Evolutionary conservation across 345 rosid species (phyloP), one percentile per base, ranked within the genome.

Genomic region (Physaria fendleri): DNA sequence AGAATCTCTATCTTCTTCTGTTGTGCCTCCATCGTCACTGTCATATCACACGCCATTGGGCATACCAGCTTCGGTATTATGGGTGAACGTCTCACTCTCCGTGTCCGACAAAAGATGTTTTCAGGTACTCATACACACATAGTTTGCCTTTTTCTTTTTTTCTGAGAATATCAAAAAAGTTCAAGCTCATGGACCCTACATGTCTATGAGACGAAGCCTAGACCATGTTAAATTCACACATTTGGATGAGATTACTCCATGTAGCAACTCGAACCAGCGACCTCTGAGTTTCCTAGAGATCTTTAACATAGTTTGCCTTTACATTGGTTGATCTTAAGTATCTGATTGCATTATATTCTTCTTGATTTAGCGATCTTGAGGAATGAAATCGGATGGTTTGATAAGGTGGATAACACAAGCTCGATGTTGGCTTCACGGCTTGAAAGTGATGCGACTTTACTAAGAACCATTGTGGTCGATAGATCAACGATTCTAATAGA

Each of bases 361-460:
- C n/a, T n/a, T 29, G 58, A 58, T 56, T 66, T 83, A 89, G 97
- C 97, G 30, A 84, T 92, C 47, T 67, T 92, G 81, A 85, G 69
- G 61, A 92, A 92, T 37, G 99, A 92, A 72, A 83, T 92, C 0
- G 99, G 91, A 41, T 92, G 99, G 99, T 92, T 92, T 8, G 99
- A 92, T 52, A 94, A 89, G 40, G 51, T 73, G 30, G 81, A 82
- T 74, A 83, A 92, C 75, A 67, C 91, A 42, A 92, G 97, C 65
- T 78, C 87, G 9, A 84, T 86, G 88, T 89, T 92, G 21, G 78
- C 94, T 0, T 83, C 99, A 1, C 82, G 82, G 52, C 85, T 92
- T 6, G 97, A 86, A 74, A 74, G 81, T 5, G 99, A 92, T 50
- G 93, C 95, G 5, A 88, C 95, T 12, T 71, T 92, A 65, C 64